These are phyloP conservation scores for Solanum bulbocastanum DNA, from an alignment of 257 asterid genomes.

Conservation along the genomic window DNA sequence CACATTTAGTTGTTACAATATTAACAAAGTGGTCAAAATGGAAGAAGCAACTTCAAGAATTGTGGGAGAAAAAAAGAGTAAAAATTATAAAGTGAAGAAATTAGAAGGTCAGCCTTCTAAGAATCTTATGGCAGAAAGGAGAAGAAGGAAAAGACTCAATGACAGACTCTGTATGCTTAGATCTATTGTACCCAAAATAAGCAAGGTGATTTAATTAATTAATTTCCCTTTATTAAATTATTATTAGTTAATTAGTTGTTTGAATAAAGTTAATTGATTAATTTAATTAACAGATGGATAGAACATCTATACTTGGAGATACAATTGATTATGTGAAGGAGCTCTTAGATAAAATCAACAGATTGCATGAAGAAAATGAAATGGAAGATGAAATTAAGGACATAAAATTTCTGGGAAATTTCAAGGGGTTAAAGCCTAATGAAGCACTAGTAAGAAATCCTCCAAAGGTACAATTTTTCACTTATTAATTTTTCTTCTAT, in stretches of 20 bases:
- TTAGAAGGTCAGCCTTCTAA: conserved; percentile 69
- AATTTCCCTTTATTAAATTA: not conserved
- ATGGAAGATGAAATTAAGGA: conserved; percentile 13
- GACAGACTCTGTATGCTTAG: conserved; percentile 94
- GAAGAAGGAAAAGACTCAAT: conserved; percentile 71
- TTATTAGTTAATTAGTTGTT: not conserved
- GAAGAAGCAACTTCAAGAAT: not conserved
- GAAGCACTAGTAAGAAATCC: conserved; percentile 37
- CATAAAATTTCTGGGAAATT: conserved; percentile 5
- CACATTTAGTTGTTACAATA: not conserved
- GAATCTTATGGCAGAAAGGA: conserved; percentile 86
- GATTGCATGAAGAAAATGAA: conserved; percentile 23
- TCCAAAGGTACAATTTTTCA: conserved; percentile 43
- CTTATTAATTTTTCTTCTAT: not conserved
- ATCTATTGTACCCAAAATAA: conserved; percentile 82
- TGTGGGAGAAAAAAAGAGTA: conserved; percentile 30
- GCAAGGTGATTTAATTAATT: conserved; percentile 43
- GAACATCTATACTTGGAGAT: conserved; percentile 84
- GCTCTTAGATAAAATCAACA: conserved; percentile 52
- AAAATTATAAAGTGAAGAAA: conserved; percentile 20
- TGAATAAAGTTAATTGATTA: not conserved
- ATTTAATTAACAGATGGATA: conserved; percentile 55
- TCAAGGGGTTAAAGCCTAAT: conserved; percentile 39
- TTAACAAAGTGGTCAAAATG: conserved; percentile 6
- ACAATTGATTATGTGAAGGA: conserved; percentile 78